phyloP scores from a whole-genome alignment of 352 stramenopile genomes.

The Phytophthora fragariaefolia region DNA sequence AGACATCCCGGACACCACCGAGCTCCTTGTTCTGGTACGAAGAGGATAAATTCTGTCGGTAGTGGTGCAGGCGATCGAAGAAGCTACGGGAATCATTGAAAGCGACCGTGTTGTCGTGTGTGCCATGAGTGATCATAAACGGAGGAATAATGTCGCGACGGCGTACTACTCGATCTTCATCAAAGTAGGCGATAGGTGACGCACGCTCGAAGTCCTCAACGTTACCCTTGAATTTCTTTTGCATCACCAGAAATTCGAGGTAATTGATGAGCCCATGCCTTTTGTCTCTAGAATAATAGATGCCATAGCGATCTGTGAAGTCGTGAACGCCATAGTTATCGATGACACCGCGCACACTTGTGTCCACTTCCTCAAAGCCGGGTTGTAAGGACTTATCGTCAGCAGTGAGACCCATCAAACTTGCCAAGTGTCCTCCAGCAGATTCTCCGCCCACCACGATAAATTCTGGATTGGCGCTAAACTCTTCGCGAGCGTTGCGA shows the following conservation, averaged over 20 bases:
- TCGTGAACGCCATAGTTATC: conserved; percentile 71
- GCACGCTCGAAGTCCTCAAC: conserved; percentile 57
- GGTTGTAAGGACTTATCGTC: conserved; percentile 58
- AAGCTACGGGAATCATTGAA: conserved; percentile 65
- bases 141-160: conserved; percentile 47
- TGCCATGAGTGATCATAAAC: conserved; percentile 66
- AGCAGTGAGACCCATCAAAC: conserved; percentile 55
- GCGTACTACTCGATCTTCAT: conserved; percentile 28
- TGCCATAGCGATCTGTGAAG: conserved; percentile 60
- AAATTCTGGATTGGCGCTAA: conserved; percentile 56
- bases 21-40: conserved; percentile 33
- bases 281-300: conserved; percentile 59
- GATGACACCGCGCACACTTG: conserved; percentile 60
- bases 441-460: conserved; percentile 71
- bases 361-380: conserved; percentile 68
- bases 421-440: conserved; percentile 61
- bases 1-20: conserved; percentile 57
- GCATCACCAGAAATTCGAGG: conserved; percentile 66
- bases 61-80: conserved; percentile 56
- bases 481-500: conserved; percentile 35
- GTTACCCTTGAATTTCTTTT: conserved; percentile 57
- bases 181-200: conserved; percentile 58
- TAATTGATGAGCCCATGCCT: conserved; percentile 49
- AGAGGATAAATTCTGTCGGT: conserved; percentile 38
- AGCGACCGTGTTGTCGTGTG: conserved; percentile 64